phyloP scores from a whole-genome alignment of 805 yeast genomes.

The Pichia manshurica region DNA sequence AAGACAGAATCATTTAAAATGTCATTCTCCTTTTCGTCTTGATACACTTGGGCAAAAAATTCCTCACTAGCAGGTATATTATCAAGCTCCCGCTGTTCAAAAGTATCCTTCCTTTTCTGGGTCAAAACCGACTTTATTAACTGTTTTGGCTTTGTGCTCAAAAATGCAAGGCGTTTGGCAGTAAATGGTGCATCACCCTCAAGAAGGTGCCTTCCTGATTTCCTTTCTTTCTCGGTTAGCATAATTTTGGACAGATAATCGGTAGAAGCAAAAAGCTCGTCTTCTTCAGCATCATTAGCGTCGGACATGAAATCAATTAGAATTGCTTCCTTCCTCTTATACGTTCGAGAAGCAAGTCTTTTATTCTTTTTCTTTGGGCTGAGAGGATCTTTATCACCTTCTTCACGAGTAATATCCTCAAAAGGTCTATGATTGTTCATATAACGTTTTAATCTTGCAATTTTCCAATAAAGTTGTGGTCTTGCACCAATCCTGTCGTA shows the following conservation, averaged over 20 bases:
- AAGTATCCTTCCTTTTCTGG: constrained; percentile 14
- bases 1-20: constrained; percentile 21
- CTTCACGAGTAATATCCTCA: neutral
- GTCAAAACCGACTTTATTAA: constrained; percentile 26
- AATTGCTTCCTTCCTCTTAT: constrained; percentile 9
- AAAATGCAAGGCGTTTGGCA: constrained; percentile 41
- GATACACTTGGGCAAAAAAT: constrained; percentile 45
- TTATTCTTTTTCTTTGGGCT: neutral
- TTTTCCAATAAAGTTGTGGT: constrained; percentile 81
- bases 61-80: constrained; percentile 43
- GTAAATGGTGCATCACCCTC: constrained; percentile 49
- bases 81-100: constrained; percentile 19
- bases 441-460: constrained; percentile 27
- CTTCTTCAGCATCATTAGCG: constrained; percentile 20
- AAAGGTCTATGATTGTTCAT: neutral
- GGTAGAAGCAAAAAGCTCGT: constrained; percentile 24
- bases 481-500: constrained; percentile 91
- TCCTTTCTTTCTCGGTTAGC: constrained; percentile 22
- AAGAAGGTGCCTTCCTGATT: constrained; percentile 28
- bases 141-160: constrained; percentile 40
- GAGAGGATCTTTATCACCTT: neutral
- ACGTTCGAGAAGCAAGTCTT: neutral
- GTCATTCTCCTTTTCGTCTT: constrained; percentile 21
- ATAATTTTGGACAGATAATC: constrained; percentile 19
- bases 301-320: constrained; percentile 27